These are phyloP conservation scores for Calonectria naviculata DNA, from an alignment of 2,329 filamentous ascomycete genomes.

Conservation along the genomic window DNA sequence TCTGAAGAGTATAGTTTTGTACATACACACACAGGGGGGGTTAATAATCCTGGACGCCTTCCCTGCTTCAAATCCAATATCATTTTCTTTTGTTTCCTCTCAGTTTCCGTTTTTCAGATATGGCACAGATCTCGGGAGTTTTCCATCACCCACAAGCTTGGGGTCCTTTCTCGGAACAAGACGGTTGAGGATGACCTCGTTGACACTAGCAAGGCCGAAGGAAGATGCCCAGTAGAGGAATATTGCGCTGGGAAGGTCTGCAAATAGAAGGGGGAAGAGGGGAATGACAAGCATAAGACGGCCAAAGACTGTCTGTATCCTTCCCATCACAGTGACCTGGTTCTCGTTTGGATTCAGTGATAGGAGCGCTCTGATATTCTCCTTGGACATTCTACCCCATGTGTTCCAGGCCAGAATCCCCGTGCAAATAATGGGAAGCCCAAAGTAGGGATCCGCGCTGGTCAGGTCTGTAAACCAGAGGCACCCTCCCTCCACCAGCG, in stretches of 20 bases:
- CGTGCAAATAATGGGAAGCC: conserved; percentile 56
- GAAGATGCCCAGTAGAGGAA: conserved; percentile 54
- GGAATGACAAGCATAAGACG: conserved; percentile 47
- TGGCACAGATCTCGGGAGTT: conserved; percentile 25
- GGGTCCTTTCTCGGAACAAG: conserved; percentile 30
- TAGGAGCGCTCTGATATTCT: conserved; percentile 42
- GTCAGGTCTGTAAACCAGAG: conserved; percentile 68
- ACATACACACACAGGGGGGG: conserved; percentile 32
- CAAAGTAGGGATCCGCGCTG: conserved; percentile 60
- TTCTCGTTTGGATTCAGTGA: conserved; percentile 24
- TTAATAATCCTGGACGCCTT: conserved; percentile 27
- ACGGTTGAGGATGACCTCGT: conserved; percentile 43
- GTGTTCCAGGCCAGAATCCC: conserved; percentile 41
- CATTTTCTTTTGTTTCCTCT: conserved; percentile 23
- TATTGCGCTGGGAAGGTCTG: conserved; percentile 52
- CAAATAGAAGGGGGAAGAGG: conserved; percentile 46
- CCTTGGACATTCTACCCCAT: conserved; percentile 43
- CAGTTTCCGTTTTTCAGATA: conserved; percentile 31
- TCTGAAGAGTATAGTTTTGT: conserved; percentile 33
- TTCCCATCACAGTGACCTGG: conserved; percentile 31
- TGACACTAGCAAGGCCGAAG: conserved; percentile 48
- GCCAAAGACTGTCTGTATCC: conserved; percentile 41
- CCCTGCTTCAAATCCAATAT: conserved; percentile 19
- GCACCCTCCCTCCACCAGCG: conserved; percentile 60
- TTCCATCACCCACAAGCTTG: conserved; percentile 26